These are phyloP conservation scores for Balakata baccata DNA, from an alignment of 345 rosid species.

Conservation along the genomic window DNA sequence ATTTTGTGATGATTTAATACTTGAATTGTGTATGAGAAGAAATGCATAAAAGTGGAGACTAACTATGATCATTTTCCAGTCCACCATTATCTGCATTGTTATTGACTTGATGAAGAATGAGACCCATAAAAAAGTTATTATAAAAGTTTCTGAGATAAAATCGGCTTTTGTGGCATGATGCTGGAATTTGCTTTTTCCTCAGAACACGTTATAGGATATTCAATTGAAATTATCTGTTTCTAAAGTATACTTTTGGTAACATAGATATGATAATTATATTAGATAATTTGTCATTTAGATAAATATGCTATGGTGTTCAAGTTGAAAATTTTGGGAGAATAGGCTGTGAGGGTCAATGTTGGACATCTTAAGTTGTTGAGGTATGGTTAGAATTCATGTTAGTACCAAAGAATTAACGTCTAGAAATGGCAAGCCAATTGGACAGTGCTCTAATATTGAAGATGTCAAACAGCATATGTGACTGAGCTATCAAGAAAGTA, in stretches of 20 bases:
- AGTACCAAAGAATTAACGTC: not conserved
- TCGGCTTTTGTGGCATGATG: not conserved
- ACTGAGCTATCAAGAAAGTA: not conserved
- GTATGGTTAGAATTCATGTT: no score
- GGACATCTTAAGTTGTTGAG: not conserved
- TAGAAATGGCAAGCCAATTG: not conserved
- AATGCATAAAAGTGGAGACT: not conserved
- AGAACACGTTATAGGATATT: not conserved
- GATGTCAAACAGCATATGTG: not conserved
- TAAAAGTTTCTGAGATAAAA: not conserved
- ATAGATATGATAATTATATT: not conserved
- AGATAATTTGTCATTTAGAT: not conserved
- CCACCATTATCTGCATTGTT: not conserved
- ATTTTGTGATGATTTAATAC: not conserved
- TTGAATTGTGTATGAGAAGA: not conserved
- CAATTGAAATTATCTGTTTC: no score
- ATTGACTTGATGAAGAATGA: not conserved
- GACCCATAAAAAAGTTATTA: not conserved
- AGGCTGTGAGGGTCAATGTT: not conserved
- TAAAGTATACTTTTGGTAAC: not conserved
- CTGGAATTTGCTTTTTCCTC: not conserved
- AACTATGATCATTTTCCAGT: not conserved
- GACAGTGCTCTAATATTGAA: not conserved
- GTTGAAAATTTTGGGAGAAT: not conserved
- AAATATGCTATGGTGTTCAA: not conserved